Evolutionary conservation across 2,329 filamentous ascomycete genomes (phyloP).

Genomic region (Zymoseptoria brevis): DNA sequence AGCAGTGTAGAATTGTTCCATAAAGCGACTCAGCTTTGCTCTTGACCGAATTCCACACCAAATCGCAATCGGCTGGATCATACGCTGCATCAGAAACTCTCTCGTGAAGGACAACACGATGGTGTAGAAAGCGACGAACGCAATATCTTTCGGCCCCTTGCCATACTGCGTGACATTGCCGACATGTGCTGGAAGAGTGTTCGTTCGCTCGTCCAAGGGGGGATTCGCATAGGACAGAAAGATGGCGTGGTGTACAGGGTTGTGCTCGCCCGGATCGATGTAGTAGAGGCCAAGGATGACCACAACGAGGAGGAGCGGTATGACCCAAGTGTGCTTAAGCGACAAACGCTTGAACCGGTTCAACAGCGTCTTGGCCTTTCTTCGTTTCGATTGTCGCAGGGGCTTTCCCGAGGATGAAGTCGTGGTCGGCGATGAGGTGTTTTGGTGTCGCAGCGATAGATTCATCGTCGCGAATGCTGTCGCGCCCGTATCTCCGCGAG

Average conservation of each 20-base stretch:
- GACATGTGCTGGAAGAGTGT: constrained; percentile 39
- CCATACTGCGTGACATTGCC: constrained; percentile 58
- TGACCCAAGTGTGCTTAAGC: constrained; percentile 52
- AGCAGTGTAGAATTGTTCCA: constrained; percentile 93
- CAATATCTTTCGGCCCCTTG: constrained; percentile 79
- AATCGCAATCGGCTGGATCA: constrained; percentile 69
- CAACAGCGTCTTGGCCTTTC: constrained; percentile 38
- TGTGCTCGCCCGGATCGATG: constrained; percentile 66
- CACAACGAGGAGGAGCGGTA: constrained; percentile 60
- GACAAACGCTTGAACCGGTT: constrained; percentile 40
- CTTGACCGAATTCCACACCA: constrained; percentile 60
- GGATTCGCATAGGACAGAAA: constrained; percentile 78
- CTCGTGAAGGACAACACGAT: constrained; percentile 86
- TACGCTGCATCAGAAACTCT: constrained; percentile 90
- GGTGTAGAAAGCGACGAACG: constrained; percentile 83
- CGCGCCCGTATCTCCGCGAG: constrained; percentile 45
- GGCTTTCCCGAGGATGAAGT: constrained; percentile 13
- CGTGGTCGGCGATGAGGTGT: constrained; percentile 3
- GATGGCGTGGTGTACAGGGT: constrained; percentile 72
- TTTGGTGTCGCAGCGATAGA: constrained; percentile 6
- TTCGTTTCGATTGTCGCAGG: constrained; percentile 37
- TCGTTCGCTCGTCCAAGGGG: constrained; percentile 25
- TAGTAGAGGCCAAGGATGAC: constrained; percentile 61
- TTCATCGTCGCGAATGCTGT: constrained; percentile 42
- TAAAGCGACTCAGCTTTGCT: constrained; percentile 80